Percentiles rank a stretch among this genome's conserved stretches.
Evolutionary conservation across 2,329 filamentous ascomycete species (phyloP).

Genomic region (Cladosporium velox): DNA sequence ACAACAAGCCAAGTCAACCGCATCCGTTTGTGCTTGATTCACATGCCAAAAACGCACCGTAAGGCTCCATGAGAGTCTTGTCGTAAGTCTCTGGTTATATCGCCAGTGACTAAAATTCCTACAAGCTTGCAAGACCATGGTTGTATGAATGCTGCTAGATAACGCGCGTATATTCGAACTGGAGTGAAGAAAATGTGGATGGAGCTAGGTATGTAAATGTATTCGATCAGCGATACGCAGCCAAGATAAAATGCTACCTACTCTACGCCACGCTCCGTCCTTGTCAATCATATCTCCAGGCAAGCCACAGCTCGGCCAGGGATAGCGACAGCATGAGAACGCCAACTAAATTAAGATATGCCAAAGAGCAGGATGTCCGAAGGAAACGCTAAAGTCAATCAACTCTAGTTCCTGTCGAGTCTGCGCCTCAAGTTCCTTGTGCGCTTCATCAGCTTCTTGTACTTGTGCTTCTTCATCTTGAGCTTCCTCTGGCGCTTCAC

Average conservation of each 20-base stretch:
- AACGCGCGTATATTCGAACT: not conserved
- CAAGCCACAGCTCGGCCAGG: slow-evolving; percentile 1
- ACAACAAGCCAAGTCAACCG: no score
- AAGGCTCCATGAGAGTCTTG: no score
- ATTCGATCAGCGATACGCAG: slow-evolving; percentile 15
- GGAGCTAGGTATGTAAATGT: slow-evolving; percentile 3
- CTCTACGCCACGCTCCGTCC: slow-evolving; percentile 18
- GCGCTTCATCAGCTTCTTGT: slow-evolving; percentile 97
- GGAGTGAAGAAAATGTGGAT: not conserved
- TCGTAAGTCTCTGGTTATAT: not conserved
- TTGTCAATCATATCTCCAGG: not conserved
- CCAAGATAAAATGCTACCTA: slow-evolving; percentile 17
- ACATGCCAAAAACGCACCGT: not conserved
- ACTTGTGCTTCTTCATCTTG: slow-evolving; percentile 99
- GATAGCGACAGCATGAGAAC: slow-evolving; percentile 2
- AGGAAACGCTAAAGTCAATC: not conserved
- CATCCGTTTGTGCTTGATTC: not conserved
- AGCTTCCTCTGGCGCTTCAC: slow-evolving; percentile 90
- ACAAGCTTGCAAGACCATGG: not conserved
- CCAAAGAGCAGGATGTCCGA: not conserved
- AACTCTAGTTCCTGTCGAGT: slow-evolving; percentile 51
- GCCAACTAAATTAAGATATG: slow-evolving; percentile 10
- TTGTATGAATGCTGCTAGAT: not conserved
- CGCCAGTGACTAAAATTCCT: not conserved
- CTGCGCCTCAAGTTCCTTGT: slow-evolving; percentile 87